Evolutionary conservation across 2,329 filamentous ascomycete species (phyloP), one percentile per base, ranked within the genome.

Genomic region (Aphanocladium album): DNA sequence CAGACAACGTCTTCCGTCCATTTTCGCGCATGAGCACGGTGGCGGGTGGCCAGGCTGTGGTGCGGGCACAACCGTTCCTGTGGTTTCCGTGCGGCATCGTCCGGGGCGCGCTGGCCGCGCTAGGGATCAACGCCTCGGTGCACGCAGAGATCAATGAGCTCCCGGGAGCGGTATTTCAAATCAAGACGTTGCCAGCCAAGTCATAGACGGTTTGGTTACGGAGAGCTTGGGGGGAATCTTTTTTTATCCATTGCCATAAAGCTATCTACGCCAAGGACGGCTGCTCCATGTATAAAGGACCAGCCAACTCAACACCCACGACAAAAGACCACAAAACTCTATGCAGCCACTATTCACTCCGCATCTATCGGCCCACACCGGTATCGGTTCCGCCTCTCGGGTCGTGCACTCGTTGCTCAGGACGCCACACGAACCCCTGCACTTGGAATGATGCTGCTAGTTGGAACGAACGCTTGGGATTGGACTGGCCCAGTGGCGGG

Each of bases 31-130:
- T 98, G 93, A 93, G 89, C 70, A 89, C 92, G 65, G 89, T 93
- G 67, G 80, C 85, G 19, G 85, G 88, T 45, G 87, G 88, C 12
- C 87, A 91, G 71, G 89, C 89, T 17, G 83, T 93, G 53, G 77
- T 83, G 21, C 82, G 87, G 68, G 92, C 92, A 27, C 90, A 96
- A 71, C 88, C 90, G 89, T 97, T 96, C 73, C 80, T 99, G 16
- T 97, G 91, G 84, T 97, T 98, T 70, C 95, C 95, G 8, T 96
- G 93, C 68, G 95, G 95, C 51, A 83, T 99, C 53, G 90, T 99
- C 63, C 84, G 93, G 61, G 95, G 95, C 33, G 92, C 91, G n/a
- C 78, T 99, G 54, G 89, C 92, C n/a, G 92, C 89, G 55, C 80
- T 99, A 79, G 95, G 93, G 6, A 92, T 98, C 67, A 88, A 88